Evolutionary conservation across 345 rosid species (phyloP).

Genomic region (Salix exigua): DNA sequence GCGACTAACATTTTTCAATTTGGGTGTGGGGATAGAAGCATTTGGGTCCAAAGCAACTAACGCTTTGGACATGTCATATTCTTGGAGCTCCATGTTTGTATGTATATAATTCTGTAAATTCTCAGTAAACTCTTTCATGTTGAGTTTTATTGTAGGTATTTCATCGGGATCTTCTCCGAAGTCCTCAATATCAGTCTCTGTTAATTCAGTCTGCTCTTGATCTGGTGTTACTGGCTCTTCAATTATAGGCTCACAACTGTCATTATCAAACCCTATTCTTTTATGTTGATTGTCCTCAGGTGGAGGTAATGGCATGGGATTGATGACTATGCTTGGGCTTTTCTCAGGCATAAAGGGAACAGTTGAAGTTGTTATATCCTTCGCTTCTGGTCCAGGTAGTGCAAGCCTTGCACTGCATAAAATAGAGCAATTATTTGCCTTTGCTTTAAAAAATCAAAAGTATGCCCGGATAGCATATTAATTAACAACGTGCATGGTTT

Average conservation of each 20-base stretch:
- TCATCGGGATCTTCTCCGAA: slow-evolving; percentile 69
- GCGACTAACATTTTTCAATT: slow-evolving; percentile 72
- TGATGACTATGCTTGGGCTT: slow-evolving; percentile 35
- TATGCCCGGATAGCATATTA: not conserved
- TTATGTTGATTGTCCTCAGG: slow-evolving; percentile 29
- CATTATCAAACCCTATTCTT: slow-evolving; percentile 26
- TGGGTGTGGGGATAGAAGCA: slow-evolving; percentile 65
- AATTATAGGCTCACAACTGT: slow-evolving; percentile 55
- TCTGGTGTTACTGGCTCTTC: slow-evolving; percentile 90
- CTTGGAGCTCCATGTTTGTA: slow-evolving; percentile 65
- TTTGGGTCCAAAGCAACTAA: slow-evolving; percentile 72
- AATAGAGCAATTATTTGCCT: slow-evolving; percentile 20
- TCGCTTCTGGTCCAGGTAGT: slow-evolving; percentile 80
- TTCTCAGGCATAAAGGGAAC: slow-evolving; percentile 29
- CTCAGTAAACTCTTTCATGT: slow-evolving; percentile 51
- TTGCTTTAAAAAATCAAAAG: slow-evolving; percentile 12
- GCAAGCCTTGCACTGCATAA: slow-evolving; percentile 82
- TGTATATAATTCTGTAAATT: slow-evolving; percentile 60
- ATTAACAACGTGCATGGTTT: not conserved
- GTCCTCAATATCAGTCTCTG: slow-evolving; percentile 72
- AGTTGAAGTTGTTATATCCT: slow-evolving; percentile 42
- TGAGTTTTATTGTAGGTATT: slow-evolving; percentile 71
- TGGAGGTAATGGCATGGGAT: slow-evolving; percentile 42
- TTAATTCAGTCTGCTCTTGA: slow-evolving; percentile 37
- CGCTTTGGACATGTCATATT: slow-evolving; percentile 71